These are phyloP conservation scores for Chrysoporthe cubensis DNA, from an alignment of 2,329 filamentous ascomycete species.

Conservation along the genomic window DNA sequence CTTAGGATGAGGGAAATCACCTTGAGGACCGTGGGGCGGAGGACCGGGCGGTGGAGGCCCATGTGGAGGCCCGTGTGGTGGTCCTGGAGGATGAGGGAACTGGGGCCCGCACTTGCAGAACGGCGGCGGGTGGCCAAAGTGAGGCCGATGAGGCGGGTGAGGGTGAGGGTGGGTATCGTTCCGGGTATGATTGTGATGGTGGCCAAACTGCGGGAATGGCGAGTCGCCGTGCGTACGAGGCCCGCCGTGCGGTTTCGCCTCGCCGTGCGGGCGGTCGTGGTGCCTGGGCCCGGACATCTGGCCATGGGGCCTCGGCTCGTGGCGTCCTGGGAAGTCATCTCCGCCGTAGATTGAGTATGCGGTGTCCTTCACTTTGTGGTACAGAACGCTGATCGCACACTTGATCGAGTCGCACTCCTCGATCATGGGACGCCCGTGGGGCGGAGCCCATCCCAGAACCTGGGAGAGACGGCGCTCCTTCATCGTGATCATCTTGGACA, in stretches of 20 bases:
- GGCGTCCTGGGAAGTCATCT: conserved; percentile 26
- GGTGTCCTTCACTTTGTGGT: conserved; percentile 43
- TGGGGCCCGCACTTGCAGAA: conserved; percentile 38
- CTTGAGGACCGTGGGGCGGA: conserved; percentile 30
- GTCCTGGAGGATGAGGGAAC: conserved; percentile 31
- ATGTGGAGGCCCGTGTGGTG: conserved; percentile 24
- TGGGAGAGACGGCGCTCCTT: conserved; percentile 47
- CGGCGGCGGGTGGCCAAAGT: conserved; percentile 33
- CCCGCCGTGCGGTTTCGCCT: background rate
- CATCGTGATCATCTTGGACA: conserved; percentile 47
- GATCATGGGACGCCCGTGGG: conserved; percentile 34
- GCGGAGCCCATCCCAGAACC: conserved; percentile 36
- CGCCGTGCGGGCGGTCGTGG: conserved; percentile 25
- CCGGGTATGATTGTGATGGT: conserved; percentile 26
- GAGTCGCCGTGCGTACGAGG: conserved; percentile 25
- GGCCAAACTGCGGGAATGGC: conserved; percentile 30
- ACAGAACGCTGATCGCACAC: conserved; percentile 47
- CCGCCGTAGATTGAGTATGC: conserved; percentile 40
- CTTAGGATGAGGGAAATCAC: conserved; percentile 2
- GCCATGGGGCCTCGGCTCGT: conserved; percentile 30
- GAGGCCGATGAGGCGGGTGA: conserved; percentile 32
- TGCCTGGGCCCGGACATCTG: conserved; percentile 30
- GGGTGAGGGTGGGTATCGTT: conserved; percentile 36
- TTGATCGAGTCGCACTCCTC: conserved; percentile 46
- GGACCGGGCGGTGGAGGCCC: conserved; percentile 10